Conservation (phyloP, 768 basidiomycete species). For the Boletus rubroflammeus region DNA sequence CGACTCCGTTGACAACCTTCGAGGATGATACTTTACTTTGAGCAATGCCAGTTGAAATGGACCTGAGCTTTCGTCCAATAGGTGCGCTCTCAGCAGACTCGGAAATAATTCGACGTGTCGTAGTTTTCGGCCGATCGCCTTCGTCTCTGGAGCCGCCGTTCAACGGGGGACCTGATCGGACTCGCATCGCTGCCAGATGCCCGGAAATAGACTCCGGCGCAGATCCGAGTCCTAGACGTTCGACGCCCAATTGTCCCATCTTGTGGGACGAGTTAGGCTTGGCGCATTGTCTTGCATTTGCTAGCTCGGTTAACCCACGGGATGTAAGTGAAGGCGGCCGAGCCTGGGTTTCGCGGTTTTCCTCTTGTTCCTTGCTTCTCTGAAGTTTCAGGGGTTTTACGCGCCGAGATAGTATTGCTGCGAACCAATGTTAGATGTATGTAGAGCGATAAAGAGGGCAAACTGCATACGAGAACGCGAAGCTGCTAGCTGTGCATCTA, state of each 20-base stretch:
- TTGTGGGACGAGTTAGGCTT: slow-evolving; percentile 17
- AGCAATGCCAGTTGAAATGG: background rate
- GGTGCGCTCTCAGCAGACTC: slow-evolving; percentile 13
- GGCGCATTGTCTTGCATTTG: slow-evolving; percentile 3
- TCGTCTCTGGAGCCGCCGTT: background rate
- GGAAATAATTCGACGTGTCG: slow-evolving; percentile 18
- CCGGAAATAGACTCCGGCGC: slow-evolving; percentile 28
- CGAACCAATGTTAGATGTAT: slow-evolving; percentile 1
- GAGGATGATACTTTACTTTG: slow-evolving; percentile 9
- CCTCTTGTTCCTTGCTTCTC: slow-evolving; percentile 6
- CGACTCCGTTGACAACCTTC: background rate
- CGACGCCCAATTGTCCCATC: slow-evolving; percentile 2
- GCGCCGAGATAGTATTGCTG: slow-evolving; percentile 12
- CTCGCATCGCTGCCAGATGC: slow-evolving; percentile 23
- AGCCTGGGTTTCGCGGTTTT: background rate
- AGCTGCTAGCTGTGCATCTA: slow-evolving; percentile 6
- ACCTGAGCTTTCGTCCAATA: slow-evolving; percentile 1
- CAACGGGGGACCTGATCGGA: slow-evolving; percentile 14
- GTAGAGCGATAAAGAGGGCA: background rate
- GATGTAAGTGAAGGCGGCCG: slow-evolving; percentile 5
- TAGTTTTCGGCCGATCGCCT: background rate
- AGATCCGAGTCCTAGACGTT: slow-evolving; percentile 15
- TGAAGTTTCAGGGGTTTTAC: slow-evolving; percentile 14
- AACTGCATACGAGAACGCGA: slow-evolving; percentile 22
- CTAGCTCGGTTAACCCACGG: background rate